Conservation (phyloP, 257 asterid genomes). For the Plectranthus barbatus region DNA sequence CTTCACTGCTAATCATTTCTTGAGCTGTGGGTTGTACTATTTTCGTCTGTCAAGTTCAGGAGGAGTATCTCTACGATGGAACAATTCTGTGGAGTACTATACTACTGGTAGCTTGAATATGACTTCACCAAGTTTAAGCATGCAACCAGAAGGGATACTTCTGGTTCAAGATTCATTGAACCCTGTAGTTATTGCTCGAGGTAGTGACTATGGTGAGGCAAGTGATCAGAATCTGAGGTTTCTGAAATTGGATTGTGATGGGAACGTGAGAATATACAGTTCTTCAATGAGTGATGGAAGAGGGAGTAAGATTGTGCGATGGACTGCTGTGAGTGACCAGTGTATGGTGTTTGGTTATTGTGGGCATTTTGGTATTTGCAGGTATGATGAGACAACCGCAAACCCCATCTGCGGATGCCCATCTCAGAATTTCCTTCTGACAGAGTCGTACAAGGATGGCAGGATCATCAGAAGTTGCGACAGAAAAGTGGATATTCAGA, state of each 20-base stretch:
- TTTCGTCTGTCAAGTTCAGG: conserved; percentile 37
- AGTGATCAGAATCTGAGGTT: conserved; percentile 30
- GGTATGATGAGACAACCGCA: conserved; percentile 30
- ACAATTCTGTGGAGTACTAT: conserved; percentile 27
- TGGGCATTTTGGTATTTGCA: conserved; percentile 59
- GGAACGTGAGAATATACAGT: conserved; percentile 63
- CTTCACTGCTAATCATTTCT: conserved; percentile 28
- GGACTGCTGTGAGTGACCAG: conserved; percentile 67
- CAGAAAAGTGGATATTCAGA: conserved; percentile 33
- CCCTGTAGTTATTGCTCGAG: conserved; percentile 33
- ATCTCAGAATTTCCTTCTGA: conserved; percentile 39
- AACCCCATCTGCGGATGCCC: conserved; percentile 52
- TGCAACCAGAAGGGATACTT: conserved; percentile 37
- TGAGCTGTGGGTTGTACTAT: conserved; percentile 44
- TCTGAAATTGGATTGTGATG: conserved; percentile 56
- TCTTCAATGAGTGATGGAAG: conserved; percentile 31
- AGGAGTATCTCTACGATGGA: conserved; percentile 44
- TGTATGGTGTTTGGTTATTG: conserved; percentile 63
- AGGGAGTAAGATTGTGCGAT: conserved; percentile 29
- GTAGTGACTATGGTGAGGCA: conserved; percentile 47
- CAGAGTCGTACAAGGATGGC: not conserved
- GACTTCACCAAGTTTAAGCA: conserved; percentile 38
- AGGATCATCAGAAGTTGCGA: conserved; percentile 41
- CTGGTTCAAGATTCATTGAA: conserved; percentile 27
- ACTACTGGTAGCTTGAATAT: conserved; percentile 18